Conservation (phyloP, 208 protist genomes). For the Trypanosoma mega region DNA sequence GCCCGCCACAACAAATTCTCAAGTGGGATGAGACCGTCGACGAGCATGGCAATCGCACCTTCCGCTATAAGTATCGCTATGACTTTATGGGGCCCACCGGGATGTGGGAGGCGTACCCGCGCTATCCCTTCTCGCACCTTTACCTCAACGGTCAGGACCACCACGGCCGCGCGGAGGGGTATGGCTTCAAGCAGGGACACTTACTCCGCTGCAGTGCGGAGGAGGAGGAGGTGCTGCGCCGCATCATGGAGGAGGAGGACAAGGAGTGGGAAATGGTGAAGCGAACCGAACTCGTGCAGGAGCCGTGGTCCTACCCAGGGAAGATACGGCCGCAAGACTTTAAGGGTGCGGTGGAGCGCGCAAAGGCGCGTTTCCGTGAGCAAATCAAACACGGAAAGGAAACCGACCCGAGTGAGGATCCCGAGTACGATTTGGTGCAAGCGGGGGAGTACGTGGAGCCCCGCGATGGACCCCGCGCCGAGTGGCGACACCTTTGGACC, state of each 20-base stretch:
- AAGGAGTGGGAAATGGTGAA: slow-evolving; percentile 93
- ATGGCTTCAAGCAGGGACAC: slow-evolving; percentile 91
- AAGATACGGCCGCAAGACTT: slow-evolving; percentile 87
- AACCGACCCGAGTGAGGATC: slow-evolving; percentile 86
- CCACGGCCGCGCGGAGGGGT: slow-evolving; percentile 75
- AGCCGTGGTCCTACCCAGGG: slow-evolving; percentile 89
- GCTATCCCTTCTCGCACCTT: slow-evolving; percentile 87
- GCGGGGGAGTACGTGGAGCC: slow-evolving; percentile 88
- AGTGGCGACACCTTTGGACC: slow-evolving; percentile 90
- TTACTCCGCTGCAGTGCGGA: slow-evolving; percentile 82
- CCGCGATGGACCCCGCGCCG: slow-evolving; percentile 80
- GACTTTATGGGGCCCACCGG: slow-evolving; percentile 86
- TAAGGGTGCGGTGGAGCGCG: slow-evolving; percentile 82
- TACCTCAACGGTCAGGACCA: slow-evolving; percentile 75
- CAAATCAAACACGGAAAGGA: slow-evolving; percentile 80
- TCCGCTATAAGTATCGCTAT: slow-evolving; percentile 89
- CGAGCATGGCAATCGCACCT: slow-evolving; percentile 90
- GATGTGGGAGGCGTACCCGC: slow-evolving; percentile 88
- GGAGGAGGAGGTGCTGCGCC: slow-evolving; percentile 87
- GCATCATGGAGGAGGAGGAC: slow-evolving; percentile 91
- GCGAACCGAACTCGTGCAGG: slow-evolving; percentile 87
- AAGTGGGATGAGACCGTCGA: slow-evolving; percentile 89
- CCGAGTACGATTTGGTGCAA: slow-evolving; percentile 86
- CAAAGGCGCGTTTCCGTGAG: slow-evolving; percentile 81
- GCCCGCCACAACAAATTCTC: slow-evolving; percentile 77